A percentile compares a stretch with the other conserved stretches of the same genome.
Evolutionary conservation across 169 alveolate species (phyloP).

Genomic region (Plasmodium vivax): DNA sequence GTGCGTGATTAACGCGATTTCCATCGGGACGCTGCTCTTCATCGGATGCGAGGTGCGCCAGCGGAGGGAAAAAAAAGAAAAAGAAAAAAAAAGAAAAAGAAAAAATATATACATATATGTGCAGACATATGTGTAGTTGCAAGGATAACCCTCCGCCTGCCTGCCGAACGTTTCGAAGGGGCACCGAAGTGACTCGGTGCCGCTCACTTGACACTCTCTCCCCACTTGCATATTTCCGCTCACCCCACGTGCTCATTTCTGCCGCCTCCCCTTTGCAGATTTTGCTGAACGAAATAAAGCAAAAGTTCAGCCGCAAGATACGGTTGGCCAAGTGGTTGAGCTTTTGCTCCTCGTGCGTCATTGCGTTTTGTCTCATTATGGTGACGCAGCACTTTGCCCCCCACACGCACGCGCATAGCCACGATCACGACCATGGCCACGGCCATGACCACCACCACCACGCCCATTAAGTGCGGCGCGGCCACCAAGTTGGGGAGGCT

Average conservation of each 20-base stretch:
- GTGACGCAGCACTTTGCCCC: slow-evolving; percentile 17
- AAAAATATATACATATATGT: background rate
- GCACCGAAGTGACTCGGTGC: too few species aligned
- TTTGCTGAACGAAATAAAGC: slow-evolving; percentile 49
- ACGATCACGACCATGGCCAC: background rate
- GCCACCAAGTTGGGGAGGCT: background rate
- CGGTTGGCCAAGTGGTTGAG: slow-evolving; percentile 51
- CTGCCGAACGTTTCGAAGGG: background rate
- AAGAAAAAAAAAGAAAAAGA: background rate
- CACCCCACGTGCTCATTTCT: background rate
- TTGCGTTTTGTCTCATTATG: slow-evolving; percentile 29
- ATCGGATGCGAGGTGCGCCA: slow-evolving; percentile 60
- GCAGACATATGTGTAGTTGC: background rate
- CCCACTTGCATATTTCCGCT: too few species aligned
- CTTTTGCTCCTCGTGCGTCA: slow-evolving; percentile 44
- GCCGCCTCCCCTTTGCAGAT: slow-evolving; percentile 17
- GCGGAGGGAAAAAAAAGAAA: background rate
- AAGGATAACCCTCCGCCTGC: background rate
- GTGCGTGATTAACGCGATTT: slow-evolving; percentile 41
- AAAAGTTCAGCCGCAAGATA: slow-evolving; percentile 17
- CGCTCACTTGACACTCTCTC: too few species aligned
- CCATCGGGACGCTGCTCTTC: slow-evolving; percentile 54
- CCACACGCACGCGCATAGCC: background rate
- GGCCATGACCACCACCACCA: background rate
- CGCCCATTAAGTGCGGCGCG: background rate